Evolutionary conservation across 164 flowering plant genomes (phyloP).

Genomic region (Dillenia suffruticosa): DNA sequence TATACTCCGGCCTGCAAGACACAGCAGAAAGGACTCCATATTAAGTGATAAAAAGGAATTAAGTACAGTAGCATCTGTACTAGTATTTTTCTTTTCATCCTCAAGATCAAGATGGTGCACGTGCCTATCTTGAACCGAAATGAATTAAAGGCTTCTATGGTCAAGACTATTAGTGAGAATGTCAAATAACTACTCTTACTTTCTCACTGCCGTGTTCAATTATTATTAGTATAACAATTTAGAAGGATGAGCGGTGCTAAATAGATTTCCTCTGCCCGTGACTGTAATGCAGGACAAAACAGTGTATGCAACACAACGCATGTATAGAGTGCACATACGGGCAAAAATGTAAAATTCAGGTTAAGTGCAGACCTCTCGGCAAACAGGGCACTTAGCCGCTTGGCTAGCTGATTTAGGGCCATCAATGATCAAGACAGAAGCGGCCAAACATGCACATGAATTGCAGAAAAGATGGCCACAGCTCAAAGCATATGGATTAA

Average conservation of each 20-base stretch:
- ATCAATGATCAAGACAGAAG: slow-evolving; percentile 63
- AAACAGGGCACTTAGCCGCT: slow-evolving; percentile 70
- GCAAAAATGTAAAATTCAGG: too few species aligned
- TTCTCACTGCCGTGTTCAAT: too few species aligned
- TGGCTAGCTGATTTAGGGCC: slow-evolving; percentile 62
- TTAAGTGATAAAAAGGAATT: not conserved
- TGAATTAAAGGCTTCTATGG: too few species aligned
- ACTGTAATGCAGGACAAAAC: not conserved
- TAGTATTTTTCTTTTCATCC: too few species aligned
- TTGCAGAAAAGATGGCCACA: slow-evolving; percentile 94
- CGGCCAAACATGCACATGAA: slow-evolving; percentile 77
- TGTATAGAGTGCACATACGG: too few species aligned
- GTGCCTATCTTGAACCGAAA: too few species aligned
- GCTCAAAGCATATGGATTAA: slow-evolving; percentile 80
- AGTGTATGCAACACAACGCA: not conserved
- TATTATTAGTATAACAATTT: too few species aligned
- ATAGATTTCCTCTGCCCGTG: not conserved
- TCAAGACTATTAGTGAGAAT: too few species aligned
- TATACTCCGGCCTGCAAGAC: slow-evolving; percentile 61
- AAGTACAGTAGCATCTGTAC: too few species aligned
- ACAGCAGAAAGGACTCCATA: not conserved
- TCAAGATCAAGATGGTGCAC: too few species aligned
- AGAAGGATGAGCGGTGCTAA: too few species aligned
- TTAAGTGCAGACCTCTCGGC: slow-evolving; percentile 63
- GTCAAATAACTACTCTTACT: too few species aligned